Conservation (phyloP, 2,329 filamentous ascomycete genomes). For the Thielaviopsis punctulata region DNA sequence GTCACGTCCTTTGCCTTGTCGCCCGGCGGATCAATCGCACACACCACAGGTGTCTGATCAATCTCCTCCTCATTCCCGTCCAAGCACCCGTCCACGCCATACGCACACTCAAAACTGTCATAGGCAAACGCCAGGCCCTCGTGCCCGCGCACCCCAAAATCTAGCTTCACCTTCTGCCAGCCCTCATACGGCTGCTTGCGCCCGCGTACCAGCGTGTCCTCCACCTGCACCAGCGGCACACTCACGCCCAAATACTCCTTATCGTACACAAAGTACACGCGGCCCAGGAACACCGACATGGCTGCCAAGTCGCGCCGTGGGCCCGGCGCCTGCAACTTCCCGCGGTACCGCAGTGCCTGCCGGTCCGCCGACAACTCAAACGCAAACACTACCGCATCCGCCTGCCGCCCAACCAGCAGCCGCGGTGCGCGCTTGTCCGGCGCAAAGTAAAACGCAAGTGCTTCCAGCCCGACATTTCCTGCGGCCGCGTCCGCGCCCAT, state of each 20-base stretch:
- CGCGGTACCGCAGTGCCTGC: background rate
- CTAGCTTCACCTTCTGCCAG: background rate
- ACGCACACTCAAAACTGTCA: background rate
- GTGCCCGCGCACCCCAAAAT: background rate
- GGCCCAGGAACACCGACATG: slow-evolving; percentile 1
- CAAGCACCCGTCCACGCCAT: background rate
- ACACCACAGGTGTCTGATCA: background rate
- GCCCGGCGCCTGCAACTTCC: background rate
- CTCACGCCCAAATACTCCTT: slow-evolving; percentile 1
- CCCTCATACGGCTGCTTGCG: background rate
- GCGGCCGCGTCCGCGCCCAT: background rate
- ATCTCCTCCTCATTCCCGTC: background rate
- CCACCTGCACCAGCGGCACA: background rate
- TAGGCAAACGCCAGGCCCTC: background rate
- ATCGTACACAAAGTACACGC: slow-evolving; percentile 5
- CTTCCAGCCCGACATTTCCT: background rate
- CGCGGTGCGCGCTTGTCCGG: background rate
- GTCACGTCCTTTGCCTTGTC: background rate
- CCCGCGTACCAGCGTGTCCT: background rate
- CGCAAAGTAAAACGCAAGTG: background rate
- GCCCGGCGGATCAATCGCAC: slow-evolving; percentile 11
- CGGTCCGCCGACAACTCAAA: background rate
- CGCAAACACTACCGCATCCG: background rate
- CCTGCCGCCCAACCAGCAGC: background rate
- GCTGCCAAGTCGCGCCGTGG: background rate